Percentiles rank a stretch among this genome's conserved stretches.
Conservation (phyloP, 768 basidiomycete species). For the Clathrus columnatus region DNA sequence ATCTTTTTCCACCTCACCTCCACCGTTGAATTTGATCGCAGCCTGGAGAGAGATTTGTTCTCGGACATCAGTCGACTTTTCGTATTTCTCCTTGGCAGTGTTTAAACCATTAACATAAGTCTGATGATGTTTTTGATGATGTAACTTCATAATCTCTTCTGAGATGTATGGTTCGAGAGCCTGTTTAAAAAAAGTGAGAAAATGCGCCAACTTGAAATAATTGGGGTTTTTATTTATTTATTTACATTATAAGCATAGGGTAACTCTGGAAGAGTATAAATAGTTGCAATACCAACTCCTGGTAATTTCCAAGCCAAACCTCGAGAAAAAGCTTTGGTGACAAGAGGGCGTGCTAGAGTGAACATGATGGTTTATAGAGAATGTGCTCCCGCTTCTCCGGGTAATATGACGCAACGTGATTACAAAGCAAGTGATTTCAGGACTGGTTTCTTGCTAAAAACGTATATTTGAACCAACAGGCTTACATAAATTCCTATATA, state of each 20-base stretch:
- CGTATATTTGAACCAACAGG: no score
- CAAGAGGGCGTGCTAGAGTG: slow-evolving; percentile 32
- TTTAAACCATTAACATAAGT: slow-evolving; percentile 94
- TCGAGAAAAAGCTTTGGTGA: slow-evolving; percentile 38
- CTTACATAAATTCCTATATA: no score
- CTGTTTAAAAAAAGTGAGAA: slow-evolving; percentile 24
- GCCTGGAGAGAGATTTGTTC: slow-evolving; percentile 79
- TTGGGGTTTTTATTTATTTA: slow-evolving; percentile 4
- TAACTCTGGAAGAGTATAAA: slow-evolving; percentile 71
- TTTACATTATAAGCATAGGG: slow-evolving; percentile 73
- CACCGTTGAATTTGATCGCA: slow-evolving; percentile 76
- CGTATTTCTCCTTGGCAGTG: slow-evolving; percentile 80
- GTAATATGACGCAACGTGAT: neutral
- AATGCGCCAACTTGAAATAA: slow-evolving; percentile 9
- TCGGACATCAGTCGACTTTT: slow-evolving; percentile 41
- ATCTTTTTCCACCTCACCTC: slow-evolving; percentile 52
- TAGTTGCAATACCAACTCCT: slow-evolving; percentile 24
- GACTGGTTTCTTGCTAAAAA: no score
- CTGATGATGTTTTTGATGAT: slow-evolving; percentile 71
- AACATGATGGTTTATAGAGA: slow-evolving; percentile 34
- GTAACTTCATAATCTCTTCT: slow-evolving; percentile 84
- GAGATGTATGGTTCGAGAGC: slow-evolving; percentile 92
- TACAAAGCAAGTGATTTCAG: neutral
- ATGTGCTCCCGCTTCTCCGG: no score
- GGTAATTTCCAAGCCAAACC: slow-evolving; percentile 21